phyloP scores from a whole-genome alignment of 1,139 yeast species.

The Sugiyamaella xylanicola region DNA sequence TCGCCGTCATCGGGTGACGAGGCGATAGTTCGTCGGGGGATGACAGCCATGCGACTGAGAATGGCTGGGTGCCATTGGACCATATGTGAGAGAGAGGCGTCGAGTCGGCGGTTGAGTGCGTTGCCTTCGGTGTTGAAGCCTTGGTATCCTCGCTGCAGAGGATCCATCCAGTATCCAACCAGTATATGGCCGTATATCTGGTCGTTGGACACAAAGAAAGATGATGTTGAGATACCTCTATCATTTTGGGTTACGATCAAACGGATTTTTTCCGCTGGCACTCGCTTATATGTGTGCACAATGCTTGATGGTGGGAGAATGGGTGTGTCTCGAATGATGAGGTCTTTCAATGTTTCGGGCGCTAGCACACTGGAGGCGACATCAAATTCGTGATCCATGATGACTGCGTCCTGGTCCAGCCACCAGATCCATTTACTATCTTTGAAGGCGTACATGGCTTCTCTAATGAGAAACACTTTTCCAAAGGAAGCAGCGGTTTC shows the following conservation, averaged over 20 bases:
- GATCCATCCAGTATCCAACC: constrained; percentile 70
- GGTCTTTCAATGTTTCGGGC: constrained; percentile 58
- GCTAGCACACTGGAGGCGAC: constrained; percentile 49
- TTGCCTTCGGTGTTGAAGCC: constrained; percentile 59
- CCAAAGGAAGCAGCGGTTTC: constrained; percentile 51
- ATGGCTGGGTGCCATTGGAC: constrained; percentile 92
- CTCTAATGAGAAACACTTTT: constrained; percentile 62
- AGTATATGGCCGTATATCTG: constrained; percentile 60
- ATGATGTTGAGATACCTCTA: constrained; percentile 62
- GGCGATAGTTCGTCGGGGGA: constrained; percentile 48
- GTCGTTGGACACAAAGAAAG: constrained; percentile 68
- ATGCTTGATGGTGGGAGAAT: constrained; percentile 52
- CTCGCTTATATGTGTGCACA: constrained; percentile 69
- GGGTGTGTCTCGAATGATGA: constrained; percentile 68
- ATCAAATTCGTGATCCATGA: constrained; percentile 67
- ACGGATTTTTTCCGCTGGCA: constrained; percentile 56
- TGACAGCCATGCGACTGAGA: constrained; percentile 66
- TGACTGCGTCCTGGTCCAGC: constrained; percentile 73
- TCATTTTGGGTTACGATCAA: constrained; percentile 68
- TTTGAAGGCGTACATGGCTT: constrained; percentile 90
- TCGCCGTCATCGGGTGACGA: constrained; percentile 34
- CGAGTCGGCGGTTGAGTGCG: constrained; percentile 48
- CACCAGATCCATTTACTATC: constrained; percentile 86
- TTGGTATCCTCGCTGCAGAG: constrained; percentile 63
- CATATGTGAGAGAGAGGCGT: constrained; percentile 65